phyloP scores from a whole-genome alignment of 176 grass and related monocot genomes.

The Avena sativa region DNA sequence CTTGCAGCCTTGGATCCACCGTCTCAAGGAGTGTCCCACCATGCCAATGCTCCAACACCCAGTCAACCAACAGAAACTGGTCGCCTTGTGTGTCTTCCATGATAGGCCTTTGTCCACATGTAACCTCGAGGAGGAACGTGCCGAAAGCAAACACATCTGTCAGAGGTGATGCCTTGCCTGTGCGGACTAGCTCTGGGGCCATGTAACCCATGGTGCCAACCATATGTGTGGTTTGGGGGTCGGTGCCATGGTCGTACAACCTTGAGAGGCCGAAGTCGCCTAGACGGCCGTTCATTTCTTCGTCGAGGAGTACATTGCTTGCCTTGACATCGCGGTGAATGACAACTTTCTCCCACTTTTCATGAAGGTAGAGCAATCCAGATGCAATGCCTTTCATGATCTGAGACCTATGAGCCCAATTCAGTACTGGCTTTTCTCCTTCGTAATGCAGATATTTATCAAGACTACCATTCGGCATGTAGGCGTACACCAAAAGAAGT shows the following conservation, averaged over 20 bases:
- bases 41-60: conserved; percentile 13
- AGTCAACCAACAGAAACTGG: background rate
- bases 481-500: conserved; percentile 10
- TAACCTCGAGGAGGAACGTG: conserved; percentile 9
- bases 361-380: conserved; percentile 11
- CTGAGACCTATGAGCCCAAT: background rate
- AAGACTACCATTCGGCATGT: conserved; percentile 13
- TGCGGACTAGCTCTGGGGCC: conserved; percentile 19
- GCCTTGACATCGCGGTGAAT: conserved; percentile 14
- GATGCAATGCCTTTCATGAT: conserved; percentile 16
- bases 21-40: background rate
- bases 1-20: background rate
- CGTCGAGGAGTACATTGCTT: conserved; percentile 11
- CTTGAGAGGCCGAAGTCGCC: conserved; percentile 10
- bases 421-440: background rate
- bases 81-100: background rate
- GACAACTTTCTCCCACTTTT: conserved; percentile 2
- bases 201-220: conserved; percentile 28
- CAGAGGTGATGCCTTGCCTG: background rate
- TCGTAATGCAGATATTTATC: background rate
- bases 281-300: background rate
- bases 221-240: conserved; percentile 17
- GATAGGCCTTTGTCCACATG: conserved; percentile 26
- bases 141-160: conserved; percentile 11
- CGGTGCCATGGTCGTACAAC: conserved; percentile 22